Conservation (phyloP, 768 basidiomycete genomes). For the Boletus rufocinnamomeus region DNA sequence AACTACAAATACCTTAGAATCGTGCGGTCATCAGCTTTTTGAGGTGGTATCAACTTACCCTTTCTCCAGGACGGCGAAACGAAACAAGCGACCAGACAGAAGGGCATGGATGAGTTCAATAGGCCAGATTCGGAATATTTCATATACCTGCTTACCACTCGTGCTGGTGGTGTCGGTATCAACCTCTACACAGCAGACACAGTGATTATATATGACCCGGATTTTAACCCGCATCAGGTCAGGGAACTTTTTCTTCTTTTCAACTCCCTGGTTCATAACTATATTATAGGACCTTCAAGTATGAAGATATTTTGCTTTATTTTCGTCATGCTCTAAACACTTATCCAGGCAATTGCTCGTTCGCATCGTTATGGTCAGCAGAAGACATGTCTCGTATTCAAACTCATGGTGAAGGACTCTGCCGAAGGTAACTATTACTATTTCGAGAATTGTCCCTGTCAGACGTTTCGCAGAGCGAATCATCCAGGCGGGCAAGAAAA, state of each 20-base stretch:
- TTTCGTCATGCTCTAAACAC: conserved; percentile 9
- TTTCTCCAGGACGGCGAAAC: conserved; percentile 80
- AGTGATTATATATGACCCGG: conserved; percentile 91
- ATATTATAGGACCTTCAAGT: conserved; percentile 78
- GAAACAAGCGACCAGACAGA: conserved; percentile 82
- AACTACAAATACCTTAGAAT: conserved; percentile 77
- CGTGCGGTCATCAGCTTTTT: conserved; percentile 41
- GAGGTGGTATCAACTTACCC: conserved; percentile 8
- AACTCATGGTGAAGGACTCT: conserved; percentile 92
- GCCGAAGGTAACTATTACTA: conserved; percentile 67
- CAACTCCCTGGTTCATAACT: conserved; percentile 12
- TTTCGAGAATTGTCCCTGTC: not conserved
- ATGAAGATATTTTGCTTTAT: conserved; percentile 26
- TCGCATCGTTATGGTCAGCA: conserved; percentile 94
- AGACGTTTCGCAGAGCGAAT: conserved; percentile 70
- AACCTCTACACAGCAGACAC: conserved; percentile 93
- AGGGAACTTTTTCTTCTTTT: conserved; percentile 20
- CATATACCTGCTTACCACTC: conserved; percentile 88
- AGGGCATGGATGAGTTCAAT: conserved; percentile 95
- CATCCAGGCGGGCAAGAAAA: conserved; percentile 92
- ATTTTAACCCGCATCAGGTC: conserved; percentile 97
- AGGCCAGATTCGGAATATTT: conserved; percentile 83
- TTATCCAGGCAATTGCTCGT: conserved; percentile 82
- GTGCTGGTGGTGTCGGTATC: conserved; percentile 93
- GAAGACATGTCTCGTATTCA: conserved; percentile 94